Evolutionary conservation across 169 alveolate genomes (phyloP), one percentile per base, ranked within the genome.

Genomic region (Cyclospora cayetanensis): DNA sequence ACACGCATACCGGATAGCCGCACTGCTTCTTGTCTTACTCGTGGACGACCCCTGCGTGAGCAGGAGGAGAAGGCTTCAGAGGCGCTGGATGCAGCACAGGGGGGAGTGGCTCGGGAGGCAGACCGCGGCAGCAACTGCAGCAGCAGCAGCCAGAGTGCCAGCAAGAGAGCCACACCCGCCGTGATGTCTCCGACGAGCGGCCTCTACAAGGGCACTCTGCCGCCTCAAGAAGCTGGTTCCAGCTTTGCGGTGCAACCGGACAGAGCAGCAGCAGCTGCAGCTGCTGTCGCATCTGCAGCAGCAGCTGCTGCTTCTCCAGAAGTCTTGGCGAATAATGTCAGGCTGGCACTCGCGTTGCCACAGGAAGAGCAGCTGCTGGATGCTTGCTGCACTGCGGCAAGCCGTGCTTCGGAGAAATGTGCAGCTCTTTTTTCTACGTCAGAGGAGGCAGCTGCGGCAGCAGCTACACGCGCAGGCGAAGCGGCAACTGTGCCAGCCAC

Each of bases 81-180:
- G n/a, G n/a, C n/a, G n/a, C n/a, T n/a, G n/a, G n/a, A n/a, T n/a
- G n/a, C n/a, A n/a, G n/a, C n/a, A n/a, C n/a, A n/a, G n/a, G n/a
- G n/a, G n/a, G n/a, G n/a, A n/a, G n/a, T n/a, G n/a, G n/a, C n/a
- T 18, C 9, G 60, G 9, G 60, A 50, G 60, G n/a, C 60, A 12
- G 60, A 50, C 9, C 60, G 60, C n/a, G 60, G n/a, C 9, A 18
- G n/a, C 60, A 50, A 50, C 60, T 18, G n/a, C 60, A 50, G 70
- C 70, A 55, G 70, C 70, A 55, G 18, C 70, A 11, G 70, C 70
- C n/a, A n/a, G n/a, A n/a, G n/a, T n/a, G n/a, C n/a, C n/a, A n/a
- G n/a, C n/a, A n/a, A n/a, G n/a, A n/a, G n/a, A n/a, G n/a, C n/a
- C n/a, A n/a, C n/a, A n/a, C n/a, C n/a, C n/a, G n/a, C n/a, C n/a